phyloP scores from a whole-genome alignment of 2,329 filamentous ascomycete species.

The Aspergillus pseudotamarii region DNA sequence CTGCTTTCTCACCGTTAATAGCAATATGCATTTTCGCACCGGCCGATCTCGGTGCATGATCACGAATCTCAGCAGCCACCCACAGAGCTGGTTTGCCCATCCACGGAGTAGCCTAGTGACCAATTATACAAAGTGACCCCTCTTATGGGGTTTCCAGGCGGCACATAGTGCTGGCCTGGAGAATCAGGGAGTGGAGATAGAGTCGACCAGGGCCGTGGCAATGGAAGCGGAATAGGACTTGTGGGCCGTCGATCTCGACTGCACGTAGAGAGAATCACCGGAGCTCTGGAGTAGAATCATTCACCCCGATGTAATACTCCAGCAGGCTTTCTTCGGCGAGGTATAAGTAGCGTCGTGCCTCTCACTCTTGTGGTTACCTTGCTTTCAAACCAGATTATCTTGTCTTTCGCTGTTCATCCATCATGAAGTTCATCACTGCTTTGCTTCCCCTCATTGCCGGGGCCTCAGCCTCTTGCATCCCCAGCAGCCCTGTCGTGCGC shows the following conservation, averaged over 20 bases:
- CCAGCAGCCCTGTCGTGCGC: neutral
- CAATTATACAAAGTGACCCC: too few species aligned
- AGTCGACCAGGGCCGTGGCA: neutral
- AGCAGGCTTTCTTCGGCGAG: neutral
- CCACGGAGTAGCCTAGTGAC: neutral
- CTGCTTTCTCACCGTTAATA: neutral
- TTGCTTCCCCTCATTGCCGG: neutral
- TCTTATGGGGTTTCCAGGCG: neutral
- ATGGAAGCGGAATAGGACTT: neutral
- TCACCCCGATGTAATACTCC: neutral
- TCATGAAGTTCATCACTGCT: neutral
- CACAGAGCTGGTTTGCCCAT: too few species aligned
- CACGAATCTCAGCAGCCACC: neutral
- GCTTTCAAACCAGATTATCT: neutral
- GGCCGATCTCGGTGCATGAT: neutral
- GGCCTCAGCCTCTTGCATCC: neutral
- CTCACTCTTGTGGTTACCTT: neutral
- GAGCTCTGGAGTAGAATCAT: neutral
- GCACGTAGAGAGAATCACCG: neutral
- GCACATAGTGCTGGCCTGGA: neutral
- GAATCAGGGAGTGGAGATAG: neutral
- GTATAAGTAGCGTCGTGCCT: neutral
- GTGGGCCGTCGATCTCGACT: neutral
- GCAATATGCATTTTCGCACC: neutral
- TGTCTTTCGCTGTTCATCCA: neutral